Evolutionary conservation across 352 stramenopile species (phyloP).

Genomic region (Pythium utonaiense): DNA sequence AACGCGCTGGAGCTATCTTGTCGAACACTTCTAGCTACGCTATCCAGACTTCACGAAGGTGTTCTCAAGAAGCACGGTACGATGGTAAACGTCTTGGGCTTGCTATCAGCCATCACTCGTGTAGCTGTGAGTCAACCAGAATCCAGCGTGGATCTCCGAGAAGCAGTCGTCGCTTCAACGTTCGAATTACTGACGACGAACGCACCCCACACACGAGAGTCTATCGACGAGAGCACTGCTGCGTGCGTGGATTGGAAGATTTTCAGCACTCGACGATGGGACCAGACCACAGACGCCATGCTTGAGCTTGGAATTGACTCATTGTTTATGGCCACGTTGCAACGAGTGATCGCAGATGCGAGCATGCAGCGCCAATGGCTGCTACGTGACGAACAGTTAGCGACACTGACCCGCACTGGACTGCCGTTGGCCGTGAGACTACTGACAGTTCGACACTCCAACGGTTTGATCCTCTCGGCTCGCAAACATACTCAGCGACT

Average conservation of each 20-base stretch:
- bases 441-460: neutral
- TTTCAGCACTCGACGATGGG: neutral
- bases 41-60: neutral
- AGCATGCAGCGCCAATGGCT: constrained; percentile 1
- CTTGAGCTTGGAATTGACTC: neutral
- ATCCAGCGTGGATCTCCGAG: neutral
- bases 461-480: neutral
- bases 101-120: neutral
- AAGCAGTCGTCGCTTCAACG: neutral
- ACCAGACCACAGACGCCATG: neutral
- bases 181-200: neutral
- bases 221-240: neutral
- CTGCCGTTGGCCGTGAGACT: neutral
- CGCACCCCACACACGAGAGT: neutral
- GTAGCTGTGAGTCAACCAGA: neutral
- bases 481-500: constrained; percentile 3
- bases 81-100: neutral
- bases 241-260: neutral
- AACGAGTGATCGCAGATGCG: neutral
- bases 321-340: constrained; percentile 1
- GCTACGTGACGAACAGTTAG: neutral
- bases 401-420: neutral
- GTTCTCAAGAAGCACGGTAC: neutral
- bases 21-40: neutral
- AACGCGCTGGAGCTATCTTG: neutral